phyloP scores from a whole-genome alignment of 805 yeast genomes.

The Metschnikowia dekortorum region DNA sequence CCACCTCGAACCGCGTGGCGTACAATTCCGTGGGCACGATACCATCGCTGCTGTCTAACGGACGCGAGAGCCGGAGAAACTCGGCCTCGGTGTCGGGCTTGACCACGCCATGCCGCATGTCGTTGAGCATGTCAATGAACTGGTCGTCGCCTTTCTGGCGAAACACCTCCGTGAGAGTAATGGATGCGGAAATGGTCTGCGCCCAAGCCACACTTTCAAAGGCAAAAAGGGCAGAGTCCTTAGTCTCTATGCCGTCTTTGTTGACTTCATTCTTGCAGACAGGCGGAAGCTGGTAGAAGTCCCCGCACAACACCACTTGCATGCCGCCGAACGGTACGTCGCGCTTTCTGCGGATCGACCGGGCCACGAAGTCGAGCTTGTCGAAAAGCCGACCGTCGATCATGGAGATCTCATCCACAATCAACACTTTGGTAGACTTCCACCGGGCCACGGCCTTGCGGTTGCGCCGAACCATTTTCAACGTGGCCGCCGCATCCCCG shows the following conservation, averaged over 20 bases:
- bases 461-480: constrained; percentile 46
- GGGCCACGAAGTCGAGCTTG: constrained; percentile 69
- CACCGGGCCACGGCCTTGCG: constrained; percentile 49
- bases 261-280: constrained; percentile 43
- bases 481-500: constrained; percentile 44
- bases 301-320: constrained; percentile 88
- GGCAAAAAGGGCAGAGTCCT: constrained; percentile 47
- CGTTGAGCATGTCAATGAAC: constrained; percentile 74
- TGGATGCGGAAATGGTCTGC: constrained; percentile 55
- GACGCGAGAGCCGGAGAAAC: constrained; percentile 55
- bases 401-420: constrained; percentile 95
- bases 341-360: constrained; percentile 44
- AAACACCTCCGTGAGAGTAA: constrained; percentile 73
- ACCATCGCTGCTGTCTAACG: constrained; percentile 61
- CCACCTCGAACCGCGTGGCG: constrained; percentile 85
- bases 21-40: constrained; percentile 85
- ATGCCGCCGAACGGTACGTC: constrained; percentile 87
- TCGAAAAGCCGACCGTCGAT: constrained; percentile 74
- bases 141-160: constrained; percentile 80
- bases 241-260: constrained; percentile 20
- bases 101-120: constrained; percentile 70
- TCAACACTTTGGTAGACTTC: constrained; percentile 63
- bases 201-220: constrained; percentile 76
- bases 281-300: constrained; percentile 94
- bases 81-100: constrained; percentile 42